A percentile compares a stretch with the other conserved stretches of the same genome.
Conservation (phyloP, 352 stramenopile species). For the Hyaloperonospora brassicae region DNA sequence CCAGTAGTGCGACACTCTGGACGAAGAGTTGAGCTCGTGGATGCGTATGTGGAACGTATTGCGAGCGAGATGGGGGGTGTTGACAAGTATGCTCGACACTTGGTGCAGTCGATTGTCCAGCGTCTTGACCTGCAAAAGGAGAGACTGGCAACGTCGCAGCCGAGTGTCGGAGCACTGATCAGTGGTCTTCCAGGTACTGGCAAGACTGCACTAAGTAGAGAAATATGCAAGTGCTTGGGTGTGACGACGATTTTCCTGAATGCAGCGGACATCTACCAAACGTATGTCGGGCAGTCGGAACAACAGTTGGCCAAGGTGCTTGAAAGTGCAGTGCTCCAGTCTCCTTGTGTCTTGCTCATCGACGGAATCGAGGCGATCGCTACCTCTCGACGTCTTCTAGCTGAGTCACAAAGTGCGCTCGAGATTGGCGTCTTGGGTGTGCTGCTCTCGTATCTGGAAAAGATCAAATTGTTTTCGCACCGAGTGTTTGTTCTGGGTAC, state of each 20-base stretch:
- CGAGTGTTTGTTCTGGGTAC: constrained; percentile 66
- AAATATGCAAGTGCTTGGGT: constrained; percentile 29
- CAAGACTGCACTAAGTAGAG: constrained; percentile 55
- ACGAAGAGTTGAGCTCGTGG: constrained; percentile 20
- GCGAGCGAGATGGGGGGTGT: constrained; percentile 33
- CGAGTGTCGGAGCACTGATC: constrained; percentile 52
- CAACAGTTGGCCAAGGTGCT: constrained; percentile 56
- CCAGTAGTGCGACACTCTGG: not conserved
- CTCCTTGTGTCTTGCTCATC: constrained; percentile 67
- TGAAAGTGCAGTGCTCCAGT: constrained; percentile 34
- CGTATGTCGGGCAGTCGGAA: constrained; percentile 88
- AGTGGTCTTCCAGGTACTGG: constrained; percentile 63
- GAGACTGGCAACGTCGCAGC: constrained; percentile 4
- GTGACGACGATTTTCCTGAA: constrained; percentile 47
- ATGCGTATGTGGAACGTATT: constrained; percentile 28
- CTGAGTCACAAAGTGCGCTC: constrained; percentile 52
- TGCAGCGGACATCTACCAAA: constrained; percentile 92
- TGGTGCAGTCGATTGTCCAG: constrained; percentile 36
- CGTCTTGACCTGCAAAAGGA: constrained; percentile 14
- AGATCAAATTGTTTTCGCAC: constrained; percentile 32
- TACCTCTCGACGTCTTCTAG: constrained; percentile 42
- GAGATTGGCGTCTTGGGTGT: constrained; percentile 75
- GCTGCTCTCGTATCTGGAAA: constrained; percentile 82
- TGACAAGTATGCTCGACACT: constrained; percentile 23
- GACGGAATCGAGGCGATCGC: constrained; percentile 90